Evolutionary conservation across 192 early-diverging fungal species (phyloP), one percentile per base, ranked within the genome.

Genomic region (Dissophora globulifera): DNA sequence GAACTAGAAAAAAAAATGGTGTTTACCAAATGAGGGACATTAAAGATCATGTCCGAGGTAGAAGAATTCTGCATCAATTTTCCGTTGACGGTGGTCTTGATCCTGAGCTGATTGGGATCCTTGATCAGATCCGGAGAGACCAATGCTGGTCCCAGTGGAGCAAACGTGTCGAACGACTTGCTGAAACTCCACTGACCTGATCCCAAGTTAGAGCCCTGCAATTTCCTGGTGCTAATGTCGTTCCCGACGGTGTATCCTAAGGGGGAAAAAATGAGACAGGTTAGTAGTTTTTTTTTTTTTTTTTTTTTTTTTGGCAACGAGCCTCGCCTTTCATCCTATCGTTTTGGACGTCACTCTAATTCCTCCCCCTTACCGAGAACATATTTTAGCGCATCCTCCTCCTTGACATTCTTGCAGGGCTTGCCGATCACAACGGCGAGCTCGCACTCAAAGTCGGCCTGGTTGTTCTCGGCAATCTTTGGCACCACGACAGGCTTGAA

Each of bases 121-220:
- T 74, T 75, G 32, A 88, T 79, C 19, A 83, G n/a, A 1, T 58
- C 64, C 11, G 80, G 56, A 1, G 86, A 86, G n/a, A 88, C 88
- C 25, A 89, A 55, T 20, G 64, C 51, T 23, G 87, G 87, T 13
- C 87, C 87, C 16, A 89, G 45, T 30, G 87, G 87, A 10, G 80
- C 81, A 59, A 87, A 89, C 22, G 83, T 85, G 53, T 89, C 87
- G 78, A 89, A 89, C 12, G 84, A 81, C 35, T 89, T 89, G 20
- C 83, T 79, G 70, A 88, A 89, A 50, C 71, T 78, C 87, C 87
- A 89, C 67, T 89, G 87, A 17, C 81, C 75, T 11, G 78, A 72
- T 6, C 69, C 60, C 10, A 85, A 54, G 31, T 54, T 81, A 22
- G 15, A 43, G 1, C 80, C 71, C 56, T 90, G 87, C 88, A 84